phyloP scores from a whole-genome alignment of 2,329 filamentous ascomycete genomes.

The Atkinsonella hypoxylon region DNA sequence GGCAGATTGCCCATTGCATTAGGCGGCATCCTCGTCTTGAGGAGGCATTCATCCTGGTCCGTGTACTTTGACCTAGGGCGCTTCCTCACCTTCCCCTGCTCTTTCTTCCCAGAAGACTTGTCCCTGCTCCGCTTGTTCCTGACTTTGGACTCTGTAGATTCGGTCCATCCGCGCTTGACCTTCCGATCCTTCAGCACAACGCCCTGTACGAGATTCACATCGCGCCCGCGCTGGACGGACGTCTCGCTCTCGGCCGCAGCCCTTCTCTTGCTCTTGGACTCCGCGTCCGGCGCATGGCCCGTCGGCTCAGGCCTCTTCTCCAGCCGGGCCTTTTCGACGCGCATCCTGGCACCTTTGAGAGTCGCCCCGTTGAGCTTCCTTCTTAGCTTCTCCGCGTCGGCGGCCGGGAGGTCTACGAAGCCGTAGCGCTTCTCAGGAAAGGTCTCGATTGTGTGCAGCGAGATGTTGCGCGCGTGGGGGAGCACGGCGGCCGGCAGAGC shows the following conservation, averaged over 20 bases:
- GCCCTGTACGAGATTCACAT: constrained; percentile 45
- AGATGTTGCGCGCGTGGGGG: constrained; percentile 62
- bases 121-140: constrained; percentile 37
- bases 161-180: constrained; percentile 84
- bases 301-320: constrained; percentile 26
- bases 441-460: constrained; percentile 75
- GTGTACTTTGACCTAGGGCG: constrained; percentile 66
- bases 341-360: constrained; percentile 74
- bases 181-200: constrained; percentile 63
- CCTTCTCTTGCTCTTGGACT: constrained; percentile 19
- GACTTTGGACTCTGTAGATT: constrained; percentile 40
- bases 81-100: constrained; percentile 43
- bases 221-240: constrained; percentile 39
- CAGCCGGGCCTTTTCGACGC: constrained; percentile 68
- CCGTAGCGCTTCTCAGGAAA: constrained; percentile 88
- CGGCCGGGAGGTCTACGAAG: constrained; percentile 68
- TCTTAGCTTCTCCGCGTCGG: constrained; percentile 81
- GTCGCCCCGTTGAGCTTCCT: constrained; percentile 83
- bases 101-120: constrained; percentile 30
- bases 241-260: constrained; percentile 21
- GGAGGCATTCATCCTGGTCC: constrained; percentile 67
- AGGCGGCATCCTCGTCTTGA: constrained; percentile 63
- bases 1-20: constrained; percentile 30
- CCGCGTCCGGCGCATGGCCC: constrained; percentile 18
- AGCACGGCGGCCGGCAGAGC: constrained; percentile 59